These are phyloP conservation scores for Huntiella omanensis DNA, from an alignment of 2,329 filamentous ascomycete species.

Conservation along the genomic window DNA sequence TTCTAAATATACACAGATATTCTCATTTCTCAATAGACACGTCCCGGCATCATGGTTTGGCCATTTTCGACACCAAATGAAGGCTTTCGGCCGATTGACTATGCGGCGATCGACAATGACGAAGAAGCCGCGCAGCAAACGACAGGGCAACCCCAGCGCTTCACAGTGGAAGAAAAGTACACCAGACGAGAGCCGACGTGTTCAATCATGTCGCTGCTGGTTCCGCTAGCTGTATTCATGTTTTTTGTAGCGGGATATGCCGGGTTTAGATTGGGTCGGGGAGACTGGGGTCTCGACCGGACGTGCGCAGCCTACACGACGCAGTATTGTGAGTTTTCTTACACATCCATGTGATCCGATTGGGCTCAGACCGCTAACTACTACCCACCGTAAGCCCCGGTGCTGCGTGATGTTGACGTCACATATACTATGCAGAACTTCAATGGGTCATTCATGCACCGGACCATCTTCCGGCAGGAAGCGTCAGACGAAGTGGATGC, in stretches of 20 bases:
- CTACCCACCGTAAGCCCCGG: constrained; percentile 15
- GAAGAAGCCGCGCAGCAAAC: constrained; percentile 8
- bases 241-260: constrained; percentile 13
- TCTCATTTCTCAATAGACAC: no score
- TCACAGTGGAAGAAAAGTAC: neutral
- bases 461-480: constrained; percentile 31
- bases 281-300: constrained; percentile 11
- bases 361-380: neutral
- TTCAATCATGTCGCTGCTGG: constrained; percentile 5
- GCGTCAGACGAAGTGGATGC: constrained; percentile 34
- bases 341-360: neutral
- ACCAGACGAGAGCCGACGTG: constrained; percentile 2
- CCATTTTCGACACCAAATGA: neutral
- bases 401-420: constrained; percentile 19
- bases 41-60: neutral
- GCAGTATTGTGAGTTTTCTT: constrained; percentile 20
- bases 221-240: constrained; percentile 9
- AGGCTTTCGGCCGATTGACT: constrained; percentile 10
- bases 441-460: constrained; percentile 36
- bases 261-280: constrained; percentile 12
- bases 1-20: no score
- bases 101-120: constrained; percentile 1
- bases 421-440: constrained; percentile 22
- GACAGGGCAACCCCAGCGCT: neutral
- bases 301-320: constrained; percentile 18